A percentile compares a stretch with the other conserved stretches of the same genome.
These are phyloP conservation scores for Crucibulum laeve DNA, from an alignment of 768 basidiomycete genomes.

Conservation along the genomic window DNA sequence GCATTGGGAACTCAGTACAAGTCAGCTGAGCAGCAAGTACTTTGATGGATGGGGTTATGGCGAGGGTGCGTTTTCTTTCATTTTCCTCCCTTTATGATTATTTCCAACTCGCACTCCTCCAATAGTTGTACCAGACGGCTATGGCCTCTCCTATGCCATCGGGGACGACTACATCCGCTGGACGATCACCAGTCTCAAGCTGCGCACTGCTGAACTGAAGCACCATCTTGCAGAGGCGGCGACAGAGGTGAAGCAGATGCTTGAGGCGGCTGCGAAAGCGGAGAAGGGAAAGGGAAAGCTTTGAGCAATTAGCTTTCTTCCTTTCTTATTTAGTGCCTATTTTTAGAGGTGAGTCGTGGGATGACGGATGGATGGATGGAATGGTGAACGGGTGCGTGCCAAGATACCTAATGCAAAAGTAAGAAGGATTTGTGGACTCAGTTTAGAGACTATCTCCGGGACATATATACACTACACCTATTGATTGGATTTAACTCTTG, in stretches of 20 bases:
- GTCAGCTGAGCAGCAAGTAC: slow-evolving; percentile 75
- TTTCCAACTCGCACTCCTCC: slow-evolving; percentile 3
- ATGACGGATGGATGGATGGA: neutral
- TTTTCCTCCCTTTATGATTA: slow-evolving; percentile 3
- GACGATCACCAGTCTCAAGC: slow-evolving; percentile 79
- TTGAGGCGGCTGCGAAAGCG: slow-evolving; percentile 58
- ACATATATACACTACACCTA: no score
- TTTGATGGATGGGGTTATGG: slow-evolving; percentile 98
- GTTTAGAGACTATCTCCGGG: no score
- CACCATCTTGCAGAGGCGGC: slow-evolving; percentile 80
- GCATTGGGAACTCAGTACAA: slow-evolving; percentile 94
- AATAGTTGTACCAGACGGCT: slow-evolving; percentile 85
- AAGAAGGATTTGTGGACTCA: no score
- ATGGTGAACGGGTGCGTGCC: no score
- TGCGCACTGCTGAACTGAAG: slow-evolving; percentile 46
- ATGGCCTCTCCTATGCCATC: slow-evolving; percentile 89
- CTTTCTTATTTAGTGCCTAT: no score
- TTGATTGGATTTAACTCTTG: no score
- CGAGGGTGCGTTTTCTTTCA: slow-evolving; percentile 56
- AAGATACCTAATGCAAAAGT: no score
- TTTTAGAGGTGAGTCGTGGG: neutral
- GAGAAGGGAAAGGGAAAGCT: slow-evolving; percentile 22
- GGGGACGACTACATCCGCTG: slow-evolving; percentile 81
- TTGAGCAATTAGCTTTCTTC: no score
- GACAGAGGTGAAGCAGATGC: slow-evolving; percentile 69